A percentile compares a stretch with the other conserved stretches of the same genome.
Conservation (phyloP, 2,329 filamentous ascomycete genomes). For the Hortaea sp. region DNA sequence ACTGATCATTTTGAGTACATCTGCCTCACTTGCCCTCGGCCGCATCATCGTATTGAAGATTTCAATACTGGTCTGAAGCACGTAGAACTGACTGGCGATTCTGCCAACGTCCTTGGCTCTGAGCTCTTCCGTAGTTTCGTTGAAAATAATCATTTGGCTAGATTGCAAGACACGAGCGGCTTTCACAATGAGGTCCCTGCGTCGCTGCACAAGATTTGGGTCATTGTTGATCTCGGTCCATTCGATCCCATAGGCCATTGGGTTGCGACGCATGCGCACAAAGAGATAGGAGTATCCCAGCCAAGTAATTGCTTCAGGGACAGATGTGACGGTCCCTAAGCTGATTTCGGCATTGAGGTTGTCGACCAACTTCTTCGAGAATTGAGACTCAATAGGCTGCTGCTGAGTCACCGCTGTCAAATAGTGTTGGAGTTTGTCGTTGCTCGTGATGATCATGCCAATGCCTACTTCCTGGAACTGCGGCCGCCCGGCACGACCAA, state of each 20-base stretch:
- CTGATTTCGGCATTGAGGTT: conserved; percentile 94
- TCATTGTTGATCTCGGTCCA: conserved; percentile 86
- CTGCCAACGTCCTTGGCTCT: conserved; percentile 90
- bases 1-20: conserved; percentile 90
- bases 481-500: conserved; percentile 92
- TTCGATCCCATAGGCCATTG: conserved; percentile 86
- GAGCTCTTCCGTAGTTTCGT: conserved; percentile 85
- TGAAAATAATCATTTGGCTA: conserved; percentile 98
- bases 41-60: conserved; percentile 96
- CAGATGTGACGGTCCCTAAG: conserved; percentile 87
- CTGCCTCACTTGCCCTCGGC: conserved; percentile 74
- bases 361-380: conserved; percentile 87
- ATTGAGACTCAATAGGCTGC: conserved; percentile 93
- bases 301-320: conserved; percentile 90
- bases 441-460: conserved; percentile 93
- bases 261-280: conserved; percentile 89
- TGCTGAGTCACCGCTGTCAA: conserved; percentile 88
- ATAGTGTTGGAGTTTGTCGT: conserved; percentile 89
- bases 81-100: conserved; percentile 96
- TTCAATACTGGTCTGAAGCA: conserved; percentile 84
- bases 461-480: conserved; percentile 97
- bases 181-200: conserved; percentile 76
- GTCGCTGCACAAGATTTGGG: conserved; percentile 72
- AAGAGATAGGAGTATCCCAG: conserved; percentile 96
- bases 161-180: conserved; percentile 79